Evolutionary conservation across 352 stramenopile species (phyloP), one percentile per base, ranked within the genome.

Genomic region (Phytopythium delawarense): DNA sequence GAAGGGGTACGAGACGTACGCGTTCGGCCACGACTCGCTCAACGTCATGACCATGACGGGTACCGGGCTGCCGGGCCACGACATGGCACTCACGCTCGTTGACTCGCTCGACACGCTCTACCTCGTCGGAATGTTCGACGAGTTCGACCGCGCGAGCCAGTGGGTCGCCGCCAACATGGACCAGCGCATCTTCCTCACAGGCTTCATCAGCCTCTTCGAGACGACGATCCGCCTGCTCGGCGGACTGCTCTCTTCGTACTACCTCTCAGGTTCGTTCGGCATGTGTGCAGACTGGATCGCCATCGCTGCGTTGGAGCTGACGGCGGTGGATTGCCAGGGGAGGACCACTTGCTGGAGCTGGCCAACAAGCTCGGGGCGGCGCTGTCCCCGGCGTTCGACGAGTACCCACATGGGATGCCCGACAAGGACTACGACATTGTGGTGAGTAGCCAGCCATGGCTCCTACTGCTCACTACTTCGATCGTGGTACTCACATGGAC

Each of bases 41-140:
- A 85, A 93, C 52, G 79, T 91, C 28, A 70, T 75, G 49, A 74
- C 66, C 13, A 86, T 89, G 69, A 76, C 67, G 20, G 77, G 80
- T 32, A 82, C 72, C 4, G 80, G 84, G 0, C 57, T 89, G 51
- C 74, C 74, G 1, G 67, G 69, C 35, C 81, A 89, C 65, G 84
- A 93, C 64, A 87, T 91, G 76, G 84, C 84, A 11, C 77, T 91
- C 57, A 91, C 84, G 30, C 73, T 94, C 25, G 81, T 92, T 20
- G 82, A 94, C 54, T 85, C 84, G 46, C 71, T 94, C 32, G 84
- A 94, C 57, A 92, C 84, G 54, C 69, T 94, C 2, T 92, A 84
- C 50, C 34, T 94, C 28, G 62, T 89, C 42, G 84, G 84, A 21
- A 81, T 94, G 72, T 88, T 91, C 57, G 82, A 89, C 7, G 79